These are phyloP conservation scores for Ceratocystis ficicola DNA, from an alignment of 2,329 filamentous ascomycete genomes.

Conservation along the genomic window DNA sequence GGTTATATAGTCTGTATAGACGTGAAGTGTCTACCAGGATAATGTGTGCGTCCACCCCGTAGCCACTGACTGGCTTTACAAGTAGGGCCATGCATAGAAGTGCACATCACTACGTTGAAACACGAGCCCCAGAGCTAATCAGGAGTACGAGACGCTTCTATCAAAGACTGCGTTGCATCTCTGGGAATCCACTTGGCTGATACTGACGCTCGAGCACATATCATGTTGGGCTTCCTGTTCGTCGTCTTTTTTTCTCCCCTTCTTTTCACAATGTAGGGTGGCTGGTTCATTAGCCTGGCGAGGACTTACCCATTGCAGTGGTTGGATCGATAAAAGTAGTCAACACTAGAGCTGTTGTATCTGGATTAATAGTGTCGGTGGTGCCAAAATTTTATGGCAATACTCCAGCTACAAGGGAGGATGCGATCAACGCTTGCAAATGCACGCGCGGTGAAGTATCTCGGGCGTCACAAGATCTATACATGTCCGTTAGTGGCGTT, in stretches of 20 bases:
- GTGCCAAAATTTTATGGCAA: not conserved
- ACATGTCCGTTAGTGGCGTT: conserved; percentile 15
- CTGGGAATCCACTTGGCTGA: not conserved
- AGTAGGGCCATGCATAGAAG: not conserved
- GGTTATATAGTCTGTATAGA: not conserved
- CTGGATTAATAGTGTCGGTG: not conserved
- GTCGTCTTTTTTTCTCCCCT: not conserved
- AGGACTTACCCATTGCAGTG: conserved; percentile 1
- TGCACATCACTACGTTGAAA: not conserved
- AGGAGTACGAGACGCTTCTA: not conserved
- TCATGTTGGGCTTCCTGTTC: not conserved
- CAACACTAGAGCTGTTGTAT: not conserved
- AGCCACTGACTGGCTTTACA: not conserved
- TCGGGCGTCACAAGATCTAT: conserved; percentile 5
- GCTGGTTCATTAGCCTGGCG: not conserved
- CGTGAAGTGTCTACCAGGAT: not conserved
- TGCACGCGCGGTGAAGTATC: not conserved
- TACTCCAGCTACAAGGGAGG: not conserved
- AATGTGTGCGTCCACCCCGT: not conserved
- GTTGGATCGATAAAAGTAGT: not conserved
- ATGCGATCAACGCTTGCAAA: not conserved
- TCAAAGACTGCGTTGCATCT: not conserved
- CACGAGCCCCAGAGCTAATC: not conserved
- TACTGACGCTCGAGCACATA: not conserved
- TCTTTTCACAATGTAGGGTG: not conserved